Conservation (phyloP, 140 eudicot species). For the Oenanthe javanica region DNA sequence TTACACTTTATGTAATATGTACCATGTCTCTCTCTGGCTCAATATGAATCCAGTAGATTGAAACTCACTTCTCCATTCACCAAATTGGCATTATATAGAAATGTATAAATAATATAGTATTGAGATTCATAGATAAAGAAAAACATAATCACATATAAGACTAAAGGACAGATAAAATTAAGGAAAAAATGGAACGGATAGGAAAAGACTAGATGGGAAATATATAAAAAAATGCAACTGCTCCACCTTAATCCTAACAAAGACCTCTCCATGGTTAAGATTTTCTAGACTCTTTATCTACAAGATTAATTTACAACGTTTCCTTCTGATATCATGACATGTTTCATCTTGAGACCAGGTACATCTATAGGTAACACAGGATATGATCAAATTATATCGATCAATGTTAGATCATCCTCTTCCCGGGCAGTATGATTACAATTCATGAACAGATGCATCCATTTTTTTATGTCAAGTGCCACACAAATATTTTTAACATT, state of each 20-base stretch:
- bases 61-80: neutral
- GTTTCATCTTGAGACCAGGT: neutral
- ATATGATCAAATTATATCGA: neutral
- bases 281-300: neutral
- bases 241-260: neutral
- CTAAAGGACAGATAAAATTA: neutral
- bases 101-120: neutral
- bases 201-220: neutral
- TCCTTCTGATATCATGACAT: neutral
- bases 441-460: neutral
- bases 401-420: neutral
- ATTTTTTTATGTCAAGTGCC: neutral
- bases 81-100: neutral
- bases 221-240: neutral
- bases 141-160: neutral
- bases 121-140: neutral
- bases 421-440: neutral
- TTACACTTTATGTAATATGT: neutral
- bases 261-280: neutral
- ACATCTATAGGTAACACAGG: neutral
- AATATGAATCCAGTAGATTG: neutral
- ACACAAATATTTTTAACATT: neutral
- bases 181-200: neutral
- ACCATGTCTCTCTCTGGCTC: neutral
- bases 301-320: neutral